Evolutionary conservation across 768 basidiomycete species (phyloP).

Genomic region (Tulasnella sp.): DNA sequence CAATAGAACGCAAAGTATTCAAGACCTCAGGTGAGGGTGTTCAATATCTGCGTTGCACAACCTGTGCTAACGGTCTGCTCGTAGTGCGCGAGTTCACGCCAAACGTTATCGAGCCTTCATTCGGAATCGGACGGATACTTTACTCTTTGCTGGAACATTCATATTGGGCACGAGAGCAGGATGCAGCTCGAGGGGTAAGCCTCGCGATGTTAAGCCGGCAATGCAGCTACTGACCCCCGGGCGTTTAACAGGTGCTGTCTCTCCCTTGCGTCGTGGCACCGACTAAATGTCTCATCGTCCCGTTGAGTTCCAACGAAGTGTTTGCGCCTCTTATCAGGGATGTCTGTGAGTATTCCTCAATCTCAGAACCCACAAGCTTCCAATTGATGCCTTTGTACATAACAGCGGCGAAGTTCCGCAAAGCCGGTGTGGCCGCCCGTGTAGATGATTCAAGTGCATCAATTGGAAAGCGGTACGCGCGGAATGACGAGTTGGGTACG

Average conservation of each 20-base stretch:
- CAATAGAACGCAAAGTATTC: constrained; percentile 70
- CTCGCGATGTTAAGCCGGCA: constrained; percentile 24
- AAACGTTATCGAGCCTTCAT: constrained; percentile 98
- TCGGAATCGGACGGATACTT: constrained; percentile 91
- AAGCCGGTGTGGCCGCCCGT: constrained; percentile 78
- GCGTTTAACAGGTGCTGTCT: constrained; percentile 52
- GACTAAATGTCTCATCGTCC: constrained; percentile 93
- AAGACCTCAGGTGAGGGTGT: constrained; percentile 56
- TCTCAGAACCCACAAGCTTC: background rate
- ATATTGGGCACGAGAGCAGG: constrained; percentile 90
- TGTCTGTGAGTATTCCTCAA: constrained; percentile 58
- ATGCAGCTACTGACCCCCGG: background rate
- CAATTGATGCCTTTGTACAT: constrained; percentile 26
- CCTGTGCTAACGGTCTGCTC: constrained; percentile 14
- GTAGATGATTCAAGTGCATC: constrained; percentile 93
- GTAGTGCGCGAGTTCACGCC: constrained; percentile 89
- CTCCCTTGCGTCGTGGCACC: constrained; percentile 83
- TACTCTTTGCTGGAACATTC: constrained; percentile 90
- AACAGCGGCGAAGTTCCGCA: constrained; percentile 78
- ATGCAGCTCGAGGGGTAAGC: constrained; percentile 63
- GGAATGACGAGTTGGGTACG: constrained; percentile 97
- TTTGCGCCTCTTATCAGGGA: constrained; percentile 75
- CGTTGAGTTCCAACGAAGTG: constrained; percentile 73
- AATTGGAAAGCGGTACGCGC: constrained; percentile 92
- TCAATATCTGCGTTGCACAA: background rate